Conservation (phyloP, 2,329 filamentous ascomycete genomes). For the Fusarium foetens region DNA sequence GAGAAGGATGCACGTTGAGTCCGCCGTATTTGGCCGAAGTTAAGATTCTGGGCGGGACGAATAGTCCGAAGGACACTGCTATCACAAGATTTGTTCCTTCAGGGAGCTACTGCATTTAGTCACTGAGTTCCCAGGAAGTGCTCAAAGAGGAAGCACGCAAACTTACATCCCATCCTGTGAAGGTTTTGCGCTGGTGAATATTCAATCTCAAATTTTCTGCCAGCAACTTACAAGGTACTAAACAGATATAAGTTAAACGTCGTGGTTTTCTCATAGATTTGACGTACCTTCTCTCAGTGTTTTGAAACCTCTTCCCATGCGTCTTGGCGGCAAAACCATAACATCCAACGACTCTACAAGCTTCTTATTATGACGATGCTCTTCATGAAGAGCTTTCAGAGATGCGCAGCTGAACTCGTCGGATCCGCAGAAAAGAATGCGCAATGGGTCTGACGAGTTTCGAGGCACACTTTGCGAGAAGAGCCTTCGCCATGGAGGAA, state of each 20-base stretch:
- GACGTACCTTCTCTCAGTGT: conserved; percentile 69
- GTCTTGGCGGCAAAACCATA: conserved; percentile 82
- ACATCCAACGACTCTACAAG: conserved; percentile 84
- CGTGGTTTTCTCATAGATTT: not conserved
- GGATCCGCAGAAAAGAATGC: conserved; percentile 93
- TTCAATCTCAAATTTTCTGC: conserved; percentile 72
- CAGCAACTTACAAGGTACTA: conserved; percentile 77
- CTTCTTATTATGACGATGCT: conserved; percentile 61
- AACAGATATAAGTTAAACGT: not conserved
- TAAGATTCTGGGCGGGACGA: conserved; percentile 83
- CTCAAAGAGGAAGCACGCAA: not conserved
- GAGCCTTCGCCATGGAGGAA: conserved; percentile 21
- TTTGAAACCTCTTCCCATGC: conserved; percentile 79
- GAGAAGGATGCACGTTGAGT: conserved; percentile 91
- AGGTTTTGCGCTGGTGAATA: conserved; percentile 82
- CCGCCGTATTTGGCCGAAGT: conserved; percentile 80
- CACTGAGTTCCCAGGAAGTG: not conserved
- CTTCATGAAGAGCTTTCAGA: conserved; percentile 73
- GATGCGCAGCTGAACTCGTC: conserved; percentile 89
- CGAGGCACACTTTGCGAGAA: conserved; percentile 30
- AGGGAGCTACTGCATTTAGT: conserved; percentile 60
- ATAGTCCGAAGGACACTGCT: conserved; percentile 93
- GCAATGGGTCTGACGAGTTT: conserved; percentile 67
- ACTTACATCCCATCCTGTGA: conserved; percentile 80
- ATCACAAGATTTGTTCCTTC: conserved; percentile 78